phyloP scores from a whole-genome alignment of 2,329 filamentous ascomycete genomes.

The Alternaria sp. region DNA sequence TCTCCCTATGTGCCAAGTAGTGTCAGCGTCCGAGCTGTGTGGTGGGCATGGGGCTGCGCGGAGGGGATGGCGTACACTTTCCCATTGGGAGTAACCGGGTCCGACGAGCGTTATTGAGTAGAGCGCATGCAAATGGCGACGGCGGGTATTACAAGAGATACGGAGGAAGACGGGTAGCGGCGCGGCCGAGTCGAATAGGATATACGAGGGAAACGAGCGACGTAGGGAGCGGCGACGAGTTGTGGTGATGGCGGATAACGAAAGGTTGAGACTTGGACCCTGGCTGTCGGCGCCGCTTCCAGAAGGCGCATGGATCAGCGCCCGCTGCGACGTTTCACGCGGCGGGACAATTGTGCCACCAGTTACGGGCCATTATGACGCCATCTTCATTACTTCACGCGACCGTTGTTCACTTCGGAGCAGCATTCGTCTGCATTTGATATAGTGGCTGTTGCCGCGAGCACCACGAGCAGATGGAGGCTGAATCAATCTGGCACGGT shows the following conservation, averaged over 20 bases:
- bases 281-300: conserved; percentile 17
- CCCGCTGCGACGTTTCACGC: conserved; percentile 13
- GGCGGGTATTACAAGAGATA: conserved; percentile 6
- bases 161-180: conserved; percentile 4
- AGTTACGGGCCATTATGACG: conserved; percentile 2
- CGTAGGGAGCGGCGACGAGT: conserved; percentile 14
- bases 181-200: conserved; percentile 11
- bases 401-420: background rate
- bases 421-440: background rate
- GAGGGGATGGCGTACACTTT: conserved; percentile 48
- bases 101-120: conserved; percentile 17
- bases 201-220: conserved; percentile 32
- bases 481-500: background rate
- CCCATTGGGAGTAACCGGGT: conserved; percentile 44
- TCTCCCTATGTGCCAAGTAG: conserved; percentile 55
- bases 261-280: conserved; percentile 16
- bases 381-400: background rate
- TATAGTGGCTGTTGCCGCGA: background rate
- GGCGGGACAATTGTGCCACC: conserved; percentile 7
- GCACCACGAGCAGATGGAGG: background rate
- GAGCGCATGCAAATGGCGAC: conserved; percentile 36
- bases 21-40: conserved; percentile 27
- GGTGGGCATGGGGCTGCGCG: conserved; percentile 11
- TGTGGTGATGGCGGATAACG: background rate
- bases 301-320: conserved; percentile 16